Base-by-base conservation (phyloP, 768 basidiomycete genomes). In the Coprinopsis strossmayeri region DNA sequence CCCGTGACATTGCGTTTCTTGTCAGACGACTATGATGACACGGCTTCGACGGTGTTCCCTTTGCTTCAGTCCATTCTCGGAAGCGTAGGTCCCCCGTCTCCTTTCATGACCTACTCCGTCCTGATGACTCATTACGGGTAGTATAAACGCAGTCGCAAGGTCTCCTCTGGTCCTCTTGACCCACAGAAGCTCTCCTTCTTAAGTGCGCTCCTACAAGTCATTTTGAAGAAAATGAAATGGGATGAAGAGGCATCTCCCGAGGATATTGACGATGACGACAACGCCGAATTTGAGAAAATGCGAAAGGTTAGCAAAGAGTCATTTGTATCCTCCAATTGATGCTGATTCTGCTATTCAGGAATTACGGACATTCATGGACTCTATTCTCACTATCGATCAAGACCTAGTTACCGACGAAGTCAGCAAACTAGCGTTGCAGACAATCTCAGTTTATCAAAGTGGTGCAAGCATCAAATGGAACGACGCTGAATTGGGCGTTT, bases 171-270 rank as follows among this genome's bases (percentile, higher is more conserved):
- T 11, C 78, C 80, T 38, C 65, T 85, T 15, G 82, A 89, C 38
- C 77, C 82, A 18, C 64, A 76, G 30, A 83, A 82, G 62, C 78
- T 82, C 18, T 69, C 81, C 4, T 97, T 98, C 72, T 74, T 99
- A 23, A 69, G 71, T 2, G 83, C 84, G 1, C 69, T 96, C 3
- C 72, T 98, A 2, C 72, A 84, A 56, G 85, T 92, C 38, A 76
- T 91, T 21, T 67, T 98, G 37, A 72, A 77, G 46, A 96, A 97
- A 68, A 76, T 97, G 78, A 91, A 88, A 60, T 99, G 93, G 91
- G 85, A 85, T 41, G 81, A 74, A 65, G 84, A 79, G 49, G 83
- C 82, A 18, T 86, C 84, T 61, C 83, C 77, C 39, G 80, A 83
- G 21, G 91, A 95, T 57, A 75, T 81, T 37, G 95, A 97, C 48